Evolutionary conservation across 2,329 filamentous ascomycete genomes (phyloP), one percentile per base, ranked within the genome.

Genomic region (Nemania sp.): DNA sequence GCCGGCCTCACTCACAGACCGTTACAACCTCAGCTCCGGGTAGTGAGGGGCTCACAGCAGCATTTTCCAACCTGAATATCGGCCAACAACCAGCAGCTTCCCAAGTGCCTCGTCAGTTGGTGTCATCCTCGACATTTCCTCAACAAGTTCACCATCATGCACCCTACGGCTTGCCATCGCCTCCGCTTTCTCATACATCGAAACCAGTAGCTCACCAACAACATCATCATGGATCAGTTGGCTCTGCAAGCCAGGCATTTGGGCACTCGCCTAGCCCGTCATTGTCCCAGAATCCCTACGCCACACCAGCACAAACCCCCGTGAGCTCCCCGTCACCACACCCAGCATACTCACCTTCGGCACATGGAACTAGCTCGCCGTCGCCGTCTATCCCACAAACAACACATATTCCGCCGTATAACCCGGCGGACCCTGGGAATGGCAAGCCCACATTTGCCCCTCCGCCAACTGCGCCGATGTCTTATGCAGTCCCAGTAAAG

Each of bases 61-160:
- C 68, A n/a, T 69, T 70, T 38, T 68, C 68, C 5, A 66, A 54
- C 24, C 27, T 70, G n/a, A 68, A 26, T 32, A 41, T 70, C 29
- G 66, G 55, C 15, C 68, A 70, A 22, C 51, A 66, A 26, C 13
- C 24, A 35, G 20, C 64, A 22, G 24, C 20, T 43, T 10, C 26
- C 18, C 67, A 58, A 20, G 64, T 65, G 15, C 49, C 29, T 59
- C 35, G 35, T 24, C 64, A 59, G 10, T 32, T 62, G 5, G 18
- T 27, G 26, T 35, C 56, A 32, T 38, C 56, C 35, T 35, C 49
- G 22, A 60, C 45, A 1, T 64, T 60, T 51, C 49, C 49, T 52
- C 58, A 69, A 2, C 68, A 69, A 32, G 56, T 26, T 29, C 27
- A 63, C 29, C 64, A 47, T 38, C 55, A 61, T 24, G 18, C 54